Evolutionary conservation across 306 rosid genomes (phyloP), one percentile per base, ranked within the genome.

Genomic region (Citrullus amarus): DNA sequence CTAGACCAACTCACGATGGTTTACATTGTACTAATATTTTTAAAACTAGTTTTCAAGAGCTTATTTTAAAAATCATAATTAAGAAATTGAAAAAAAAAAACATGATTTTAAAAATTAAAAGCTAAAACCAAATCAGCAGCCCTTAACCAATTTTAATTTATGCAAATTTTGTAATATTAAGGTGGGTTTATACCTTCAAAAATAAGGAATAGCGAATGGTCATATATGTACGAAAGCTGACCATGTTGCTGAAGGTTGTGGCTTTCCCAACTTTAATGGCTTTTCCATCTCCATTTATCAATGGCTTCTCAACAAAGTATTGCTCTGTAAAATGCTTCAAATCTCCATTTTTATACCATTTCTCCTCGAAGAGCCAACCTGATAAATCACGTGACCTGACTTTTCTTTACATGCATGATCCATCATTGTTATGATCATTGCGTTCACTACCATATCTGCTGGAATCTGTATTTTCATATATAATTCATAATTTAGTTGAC

Each of bases 201-300:
- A 75, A 83, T 32, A 93, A 88, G 74, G 81, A 43, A 43, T 93
- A 93, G 25, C 89, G 98, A 84, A 93, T 6, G 77, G 72, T 77
- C 84, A 91, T 87, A 79, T 91, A 91, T 88, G 90, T 87, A 16
- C 16, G 85, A 63, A 93, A 93, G 88, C 89, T 93, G n/a, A 78
- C 80, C 93, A 93, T 93, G 87, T 83, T 74, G 8, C 46, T 56
- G 82, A 91, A 72, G 0, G 90, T n/a, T 0, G 78, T 59, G 36
- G 82, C 53, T 58, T 72, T 88, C 77, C 73, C 60, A 82, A 91
- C 95, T 82, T 86, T 86, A 43, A 91, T 88, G 0, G 86, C 81
- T 1, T 80, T 83, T 25, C 98, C 98, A n/a, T 91, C 91, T 80
- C 84, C 87, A 48, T 84, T 81, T 6, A 90, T 88, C 93, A 89